Base-by-base conservation (phyloP, 352 stramenopile genomes). In the Phytophthora chlamydospora region DNA sequence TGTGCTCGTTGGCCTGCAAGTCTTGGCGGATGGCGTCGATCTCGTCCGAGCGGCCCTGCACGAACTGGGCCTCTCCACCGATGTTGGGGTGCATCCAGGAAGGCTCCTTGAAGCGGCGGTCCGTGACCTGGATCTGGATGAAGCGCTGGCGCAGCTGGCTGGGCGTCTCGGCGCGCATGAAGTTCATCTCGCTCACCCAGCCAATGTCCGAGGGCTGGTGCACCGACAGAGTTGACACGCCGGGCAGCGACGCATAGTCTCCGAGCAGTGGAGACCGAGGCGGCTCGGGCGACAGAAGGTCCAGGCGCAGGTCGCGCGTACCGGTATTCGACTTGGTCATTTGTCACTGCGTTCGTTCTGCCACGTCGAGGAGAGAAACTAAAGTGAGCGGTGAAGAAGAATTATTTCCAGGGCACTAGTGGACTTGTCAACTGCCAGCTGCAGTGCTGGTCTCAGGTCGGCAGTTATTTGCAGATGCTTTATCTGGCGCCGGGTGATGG, bases 61-160 rank as follows among this genome's bases (percentile, higher is more conserved):
- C 71, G 40, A 73, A 72, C 34, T 81, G 75, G 11, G 66, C 74
- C 19, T 87, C 76, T 5, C 80, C 82, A 2, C 79, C 75, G 17
- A 88, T 76, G 58, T 86, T 90, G 5, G 78, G 80, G 42, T 90
- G 77, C 72, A 85, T 85, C 76, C 79, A 90, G 9, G 71, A 76
- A 13, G 80, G 78, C 39, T 85, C 67, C 63, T 89, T 89, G 58
- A 85, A 89, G 9, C 72, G 47, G 10, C 57, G 76, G 40, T 89
- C 79, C 17, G 76, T 71, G 32, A 89, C 79, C 39, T 87, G 76
- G 62, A 89, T 83, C 43, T 85, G 77, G 60, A 89, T 83, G 62
- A 81, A 74, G 14, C 76, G 76, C 46, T 85, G 72, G 6, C 79
- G 79, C 46, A 87, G 24, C 29, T 84, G 69, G 40, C 49, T 83